These are phyloP conservation scores for Tricholoma furcatifolium DNA, from an alignment of 768 basidiomycete genomes.

Conservation along the genomic window DNA sequence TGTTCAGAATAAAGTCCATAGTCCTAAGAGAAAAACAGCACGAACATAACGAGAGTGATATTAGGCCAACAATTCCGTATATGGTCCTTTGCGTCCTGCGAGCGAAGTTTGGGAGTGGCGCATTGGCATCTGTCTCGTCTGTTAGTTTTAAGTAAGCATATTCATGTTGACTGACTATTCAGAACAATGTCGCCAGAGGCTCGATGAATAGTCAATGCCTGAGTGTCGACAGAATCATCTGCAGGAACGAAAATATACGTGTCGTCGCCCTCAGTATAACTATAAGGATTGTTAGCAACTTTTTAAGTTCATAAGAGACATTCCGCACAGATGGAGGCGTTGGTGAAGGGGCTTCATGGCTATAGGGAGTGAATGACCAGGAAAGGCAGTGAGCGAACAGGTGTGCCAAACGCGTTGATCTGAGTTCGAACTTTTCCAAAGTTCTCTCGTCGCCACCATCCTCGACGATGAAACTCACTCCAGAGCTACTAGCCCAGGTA, in stretches of 20 bases:
- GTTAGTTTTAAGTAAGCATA: constrained; percentile 5
- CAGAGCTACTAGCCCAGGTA: constrained; percentile 86
- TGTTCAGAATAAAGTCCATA: neutral
- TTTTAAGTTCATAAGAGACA: neutral
- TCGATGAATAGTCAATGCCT: constrained; percentile 70
- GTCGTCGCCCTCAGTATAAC: constrained; percentile 70
- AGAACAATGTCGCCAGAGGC: constrained; percentile 74
- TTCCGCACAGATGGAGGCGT: constrained; percentile 66
- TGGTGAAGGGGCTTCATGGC: constrained; percentile 71
- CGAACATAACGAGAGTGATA: constrained; percentile 72
- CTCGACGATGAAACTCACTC: constrained; percentile 84
- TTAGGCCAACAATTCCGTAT: constrained; percentile 75
- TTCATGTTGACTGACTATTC: constrained; percentile 46
- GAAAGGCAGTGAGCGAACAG: constrained; percentile 9
- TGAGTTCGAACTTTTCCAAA: constrained; percentile 39
- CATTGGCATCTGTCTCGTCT: constrained; percentile 46
- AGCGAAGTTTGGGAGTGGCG: constrained; percentile 50
- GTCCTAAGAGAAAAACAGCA: neutral
- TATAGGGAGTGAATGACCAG: constrained; percentile 18
- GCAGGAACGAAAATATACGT: constrained; percentile 75
- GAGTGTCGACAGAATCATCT: constrained; percentile 55
- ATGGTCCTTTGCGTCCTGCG: constrained; percentile 62
- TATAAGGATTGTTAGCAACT: constrained; percentile 28
- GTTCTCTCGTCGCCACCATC: constrained; percentile 25
- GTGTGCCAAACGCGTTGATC: constrained; percentile 28